These are phyloP conservation scores for Tulasnella calospora DNA, from an alignment of 768 basidiomycete species.

Conservation along the genomic window DNA sequence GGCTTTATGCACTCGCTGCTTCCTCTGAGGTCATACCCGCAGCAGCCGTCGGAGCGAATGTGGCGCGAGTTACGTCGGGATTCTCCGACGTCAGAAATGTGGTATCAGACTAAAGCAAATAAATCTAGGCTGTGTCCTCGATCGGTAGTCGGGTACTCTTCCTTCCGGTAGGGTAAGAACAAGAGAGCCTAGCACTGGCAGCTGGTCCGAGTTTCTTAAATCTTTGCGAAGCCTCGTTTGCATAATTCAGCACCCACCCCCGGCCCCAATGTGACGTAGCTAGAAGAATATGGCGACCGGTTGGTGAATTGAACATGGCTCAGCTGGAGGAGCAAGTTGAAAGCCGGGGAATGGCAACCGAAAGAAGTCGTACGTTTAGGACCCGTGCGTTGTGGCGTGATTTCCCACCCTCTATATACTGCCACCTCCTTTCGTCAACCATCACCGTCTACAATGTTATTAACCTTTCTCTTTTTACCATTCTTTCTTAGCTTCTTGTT, in stretches of 20 bases:
- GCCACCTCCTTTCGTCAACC: neutral
- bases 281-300: neutral
- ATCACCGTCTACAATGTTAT: neutral
- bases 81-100: neutral
- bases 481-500: neutral
- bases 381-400: neutral
- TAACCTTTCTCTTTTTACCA: neutral
- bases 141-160: too few relatives aligned
- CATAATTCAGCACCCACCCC: neutral
- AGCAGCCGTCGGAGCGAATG: neutral
- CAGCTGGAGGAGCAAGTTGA: neutral
- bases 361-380: neutral
- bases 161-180: too few relatives aligned
- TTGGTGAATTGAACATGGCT: neutral
- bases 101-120: too few relatives aligned
- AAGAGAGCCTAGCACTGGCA: too few relatives aligned
- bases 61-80: neutral
- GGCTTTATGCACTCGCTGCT: neutral
- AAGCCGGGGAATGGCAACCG: neutral
- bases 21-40: neutral
- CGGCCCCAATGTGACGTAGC: too few relatives aligned
- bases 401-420: neutral
- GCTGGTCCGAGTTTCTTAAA: too few relatives aligned
- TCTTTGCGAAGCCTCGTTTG: too few relatives aligned
- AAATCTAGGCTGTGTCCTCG: too few relatives aligned